Conservation (phyloP, 495 filamentous ascomycete species). For the Podospora australis region DNA sequence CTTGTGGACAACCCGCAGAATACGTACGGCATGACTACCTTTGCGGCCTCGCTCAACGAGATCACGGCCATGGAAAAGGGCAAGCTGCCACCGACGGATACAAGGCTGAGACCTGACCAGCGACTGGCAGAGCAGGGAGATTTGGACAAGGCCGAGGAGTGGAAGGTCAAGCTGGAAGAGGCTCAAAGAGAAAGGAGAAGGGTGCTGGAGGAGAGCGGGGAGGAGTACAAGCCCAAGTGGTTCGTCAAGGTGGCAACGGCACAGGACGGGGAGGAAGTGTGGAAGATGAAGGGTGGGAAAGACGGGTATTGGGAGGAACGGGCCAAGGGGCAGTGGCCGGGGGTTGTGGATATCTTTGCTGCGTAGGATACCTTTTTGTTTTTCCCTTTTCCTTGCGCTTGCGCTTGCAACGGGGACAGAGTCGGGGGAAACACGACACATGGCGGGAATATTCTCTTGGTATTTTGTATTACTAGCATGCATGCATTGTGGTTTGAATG, state of each 20-base stretch:
- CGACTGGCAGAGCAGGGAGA: slow-evolving; percentile 76
- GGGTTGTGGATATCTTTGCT: slow-evolving; percentile 63
- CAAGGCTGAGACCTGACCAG: slow-evolving; percentile 83
- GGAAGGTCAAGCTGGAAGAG: slow-evolving; percentile 81
- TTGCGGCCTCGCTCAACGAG: slow-evolving; percentile 83
- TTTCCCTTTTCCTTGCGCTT: not conserved
- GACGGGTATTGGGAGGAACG: slow-evolving; percentile 93
- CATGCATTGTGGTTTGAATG: no score
- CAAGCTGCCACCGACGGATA: slow-evolving; percentile 72
- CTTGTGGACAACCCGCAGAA: slow-evolving; percentile 69
- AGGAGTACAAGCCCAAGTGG: slow-evolving; percentile 70
- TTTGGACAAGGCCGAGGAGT: slow-evolving; percentile 73
- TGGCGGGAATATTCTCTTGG: no score
- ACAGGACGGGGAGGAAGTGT: slow-evolving; percentile 61
- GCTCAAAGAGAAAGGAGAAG: slow-evolving; percentile 69
- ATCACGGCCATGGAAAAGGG: slow-evolving; percentile 71
- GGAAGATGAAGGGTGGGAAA: slow-evolving; percentile 72
- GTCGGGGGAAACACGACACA: no score
- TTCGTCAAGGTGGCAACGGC: slow-evolving; percentile 57
- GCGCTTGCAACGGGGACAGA: no score
- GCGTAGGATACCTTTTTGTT: slow-evolving; percentile 4
- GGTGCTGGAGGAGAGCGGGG: slow-evolving; percentile 65
- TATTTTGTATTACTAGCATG: no score
- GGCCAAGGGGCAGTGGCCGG: slow-evolving; percentile 58
- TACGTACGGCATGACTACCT: slow-evolving; percentile 80